Base-by-base conservation (phyloP, 2,329 filamentous ascomycete genomes). In the Trichoderma cornu-damae region DNA sequence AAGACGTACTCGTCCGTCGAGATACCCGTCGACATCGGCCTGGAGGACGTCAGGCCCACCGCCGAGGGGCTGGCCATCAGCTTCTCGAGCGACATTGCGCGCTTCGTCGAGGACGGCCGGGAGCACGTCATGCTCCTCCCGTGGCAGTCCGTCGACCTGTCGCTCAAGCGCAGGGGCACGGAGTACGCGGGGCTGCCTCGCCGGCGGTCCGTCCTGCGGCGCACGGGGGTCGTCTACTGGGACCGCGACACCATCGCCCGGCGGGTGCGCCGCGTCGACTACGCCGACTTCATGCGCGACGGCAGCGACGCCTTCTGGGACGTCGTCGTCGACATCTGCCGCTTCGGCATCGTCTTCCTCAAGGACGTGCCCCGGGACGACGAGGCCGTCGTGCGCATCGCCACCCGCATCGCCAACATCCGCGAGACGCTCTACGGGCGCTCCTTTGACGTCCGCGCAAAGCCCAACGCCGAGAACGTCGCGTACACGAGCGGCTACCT, bases 401-500 rank as follows among this genome's bases (percentile, higher is more conserved):
- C 85, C 2, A 77, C 78, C 3, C 82, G 85, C 51, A 88, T 97
- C 59, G 92, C 91, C 1, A 82, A 82, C 32, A 74, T 96, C 24
- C 88, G 90, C 66, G 85, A 90, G 65, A 94, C 92, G 6, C 94
- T 97, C 68, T 97, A 97, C 71, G 94, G 94, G 40, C 78, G 80
- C 64, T 96, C 90, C 0, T 97, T 92, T 85, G 88, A 96, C 71
- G 93, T 97, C 11, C 83, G 85, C 54, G 90, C 86, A 3, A 87
- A 95, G 53, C 86, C 88, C 1, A 71, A 89, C 56, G 90, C 92
- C 22, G 91, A 93, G 68, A 97, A 97, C 69, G 89, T 96, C 3
- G 93, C 94, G 8, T 91, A 97, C 73, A 96, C 93, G 1, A 86
- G 82, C 66, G 80, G 86, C 48, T 86, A 86, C 66, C 83, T 97